Percentiles rank a stretch among this genome's conserved stretches.
Conservation (phyloP, 352 stramenopile genomes). For the Lagenidium sp. region DNA sequence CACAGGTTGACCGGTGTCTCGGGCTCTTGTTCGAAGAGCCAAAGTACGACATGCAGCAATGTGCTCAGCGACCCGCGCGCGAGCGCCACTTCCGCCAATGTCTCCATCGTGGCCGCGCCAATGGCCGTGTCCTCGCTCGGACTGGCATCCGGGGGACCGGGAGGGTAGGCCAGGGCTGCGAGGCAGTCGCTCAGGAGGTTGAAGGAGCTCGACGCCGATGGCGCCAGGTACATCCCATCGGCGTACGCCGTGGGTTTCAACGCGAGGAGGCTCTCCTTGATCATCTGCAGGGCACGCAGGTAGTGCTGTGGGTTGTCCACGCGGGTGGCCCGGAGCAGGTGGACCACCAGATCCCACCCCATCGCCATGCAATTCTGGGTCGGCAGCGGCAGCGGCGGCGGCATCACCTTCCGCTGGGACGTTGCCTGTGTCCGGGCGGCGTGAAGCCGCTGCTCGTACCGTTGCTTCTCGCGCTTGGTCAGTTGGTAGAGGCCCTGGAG, state of each 20-base stretch:
- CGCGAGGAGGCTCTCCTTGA: conserved; percentile 51
- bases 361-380: conserved; percentile 81
- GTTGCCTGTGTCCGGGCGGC: conserved; percentile 42
- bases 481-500: conserved; percentile 62
- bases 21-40: conserved; percentile 54
- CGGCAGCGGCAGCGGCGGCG: conserved; percentile 61
- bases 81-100: conserved; percentile 65
- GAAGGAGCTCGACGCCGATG: conserved; percentile 62
- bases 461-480: conserved; percentile 78
- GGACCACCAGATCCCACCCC: conserved; percentile 72
- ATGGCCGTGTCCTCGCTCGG: conserved; percentile 19
- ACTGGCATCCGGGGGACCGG: not conserved
- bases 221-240: conserved; percentile 78
- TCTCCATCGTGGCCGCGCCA: conserved; percentile 52
- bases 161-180: conserved; percentile 23
- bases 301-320: conserved; percentile 63
- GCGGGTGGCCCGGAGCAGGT: conserved; percentile 59
- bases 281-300: conserved; percentile 54
- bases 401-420: conserved; percentile 57
- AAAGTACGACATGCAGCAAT: conserved; percentile 54
- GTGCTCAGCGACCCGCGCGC: conserved; percentile 63
- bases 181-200: conserved; percentile 69
- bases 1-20: conserved; percentile 40
- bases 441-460: conserved; percentile 57
- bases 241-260: conserved; percentile 77